Percentiles rank a stretch among this genome's conserved stretches.
These are phyloP conservation scores for Fusarium sp. DNA, from an alignment of 2,329 filamentous ascomycete species.

Conservation along the genomic window DNA sequence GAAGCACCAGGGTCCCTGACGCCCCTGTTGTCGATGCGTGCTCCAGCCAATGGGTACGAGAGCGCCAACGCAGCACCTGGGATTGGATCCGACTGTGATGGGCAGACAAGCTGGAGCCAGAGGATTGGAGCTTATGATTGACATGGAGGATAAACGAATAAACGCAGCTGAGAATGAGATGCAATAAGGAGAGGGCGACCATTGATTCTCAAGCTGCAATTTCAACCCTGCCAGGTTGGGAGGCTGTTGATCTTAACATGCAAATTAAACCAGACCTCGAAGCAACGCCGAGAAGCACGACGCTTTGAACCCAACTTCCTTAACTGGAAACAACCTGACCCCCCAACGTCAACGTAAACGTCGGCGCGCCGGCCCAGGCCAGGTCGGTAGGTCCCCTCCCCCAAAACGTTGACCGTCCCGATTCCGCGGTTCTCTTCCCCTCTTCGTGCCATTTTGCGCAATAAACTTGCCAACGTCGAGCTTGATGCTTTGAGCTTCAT, in stretches of 20 bases:
- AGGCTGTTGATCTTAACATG: slow-evolving; percentile 21
- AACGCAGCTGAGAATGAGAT: neutral
- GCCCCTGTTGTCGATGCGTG: slow-evolving; percentile 19
- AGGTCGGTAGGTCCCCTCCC: slow-evolving; percentile 15
- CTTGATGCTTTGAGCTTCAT: slow-evolving; percentile 28
- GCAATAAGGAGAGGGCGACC: neutral
- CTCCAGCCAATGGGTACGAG: slow-evolving; percentile 22
- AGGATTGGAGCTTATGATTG: neutral
- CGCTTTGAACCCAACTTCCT: slow-evolving; percentile 39
- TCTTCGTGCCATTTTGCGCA: slow-evolving; percentile 30
- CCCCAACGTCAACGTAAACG: slow-evolving; percentile 19
- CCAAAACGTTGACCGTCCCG: slow-evolving; percentile 33
- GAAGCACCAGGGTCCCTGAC: neutral
- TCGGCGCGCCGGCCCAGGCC: slow-evolving; percentile 4
- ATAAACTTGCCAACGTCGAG: slow-evolving; percentile 17
- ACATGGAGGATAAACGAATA: neutral
- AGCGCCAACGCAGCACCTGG: slow-evolving; percentile 26
- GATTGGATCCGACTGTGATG: slow-evolving; percentile 31
- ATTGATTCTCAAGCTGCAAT: neutral
- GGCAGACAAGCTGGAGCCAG: slow-evolving; percentile 7
- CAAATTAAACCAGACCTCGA: slow-evolving; percentile 34
- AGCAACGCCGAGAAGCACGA: slow-evolving; percentile 28
- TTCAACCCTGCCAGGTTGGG: neutral
- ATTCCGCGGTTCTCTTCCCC: slow-evolving; percentile 32
- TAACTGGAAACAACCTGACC: slow-evolving; percentile 34